Percentiles rank a stretch among this genome's conserved stretches.
Evolutionary conservation across 257 asterid genomes (phyloP).

Genomic region (Ligustrum vulgare): DNA sequence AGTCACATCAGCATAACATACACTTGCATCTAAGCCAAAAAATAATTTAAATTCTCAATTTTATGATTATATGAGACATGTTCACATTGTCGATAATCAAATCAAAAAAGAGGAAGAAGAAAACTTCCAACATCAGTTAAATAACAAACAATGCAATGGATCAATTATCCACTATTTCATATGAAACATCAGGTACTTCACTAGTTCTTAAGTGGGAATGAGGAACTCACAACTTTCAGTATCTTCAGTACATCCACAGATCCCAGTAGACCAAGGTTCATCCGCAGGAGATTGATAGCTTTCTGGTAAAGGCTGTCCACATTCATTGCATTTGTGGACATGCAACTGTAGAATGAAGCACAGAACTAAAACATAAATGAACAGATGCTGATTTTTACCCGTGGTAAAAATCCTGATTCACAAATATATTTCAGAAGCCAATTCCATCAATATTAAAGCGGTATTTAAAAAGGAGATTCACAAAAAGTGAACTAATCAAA

Average conservation of each 20-base stretch:
- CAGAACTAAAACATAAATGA: slow-evolving; percentile 11
- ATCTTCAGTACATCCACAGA: slow-evolving; percentile 81
- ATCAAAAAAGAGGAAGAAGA: not conserved
- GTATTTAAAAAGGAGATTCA: not conserved
- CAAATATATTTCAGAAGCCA: not conserved
- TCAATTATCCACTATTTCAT: not conserved
- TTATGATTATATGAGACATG: not conserved
- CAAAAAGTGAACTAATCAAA: not conserved
- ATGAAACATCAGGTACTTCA: slow-evolving; percentile 8
- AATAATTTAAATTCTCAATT: not conserved
- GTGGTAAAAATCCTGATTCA: not conserved
- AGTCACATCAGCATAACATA: not conserved
- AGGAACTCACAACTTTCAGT: slow-evolving; percentile 78
- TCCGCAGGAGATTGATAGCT: slow-evolving; percentile 91
- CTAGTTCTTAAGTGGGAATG: not conserved
- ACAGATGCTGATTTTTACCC: not conserved
- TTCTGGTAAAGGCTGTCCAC: slow-evolving; percentile 97
- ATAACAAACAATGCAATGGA: not conserved
- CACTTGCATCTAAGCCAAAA: not conserved
- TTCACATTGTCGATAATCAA: not conserved
- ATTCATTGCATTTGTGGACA: slow-evolving; percentile 84
- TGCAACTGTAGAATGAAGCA: slow-evolving; percentile 55
- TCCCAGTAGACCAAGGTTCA: slow-evolving; percentile 96
- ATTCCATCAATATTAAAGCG: slow-evolving; percentile 1
- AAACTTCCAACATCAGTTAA: not conserved